Evolutionary conservation across 805 yeast genomes (phyloP).

Genomic region (Komagataella kurtzmanii): DNA sequence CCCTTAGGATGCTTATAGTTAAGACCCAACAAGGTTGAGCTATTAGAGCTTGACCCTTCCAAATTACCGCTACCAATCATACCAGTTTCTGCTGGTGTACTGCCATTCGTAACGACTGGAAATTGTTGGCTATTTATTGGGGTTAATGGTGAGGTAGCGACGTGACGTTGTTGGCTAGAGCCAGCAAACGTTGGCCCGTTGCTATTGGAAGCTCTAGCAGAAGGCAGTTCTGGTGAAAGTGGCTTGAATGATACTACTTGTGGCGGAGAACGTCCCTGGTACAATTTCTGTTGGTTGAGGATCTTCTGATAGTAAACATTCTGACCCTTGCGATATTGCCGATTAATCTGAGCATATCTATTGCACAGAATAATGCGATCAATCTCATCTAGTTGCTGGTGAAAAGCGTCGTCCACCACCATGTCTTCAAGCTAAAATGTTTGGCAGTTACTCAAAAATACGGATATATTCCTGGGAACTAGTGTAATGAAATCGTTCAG

Average conservation of each 20-base stretch:
- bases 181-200: neutral
- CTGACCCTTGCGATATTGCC: neutral
- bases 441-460: neutral
- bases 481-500: neutral
- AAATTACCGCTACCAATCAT: neutral
- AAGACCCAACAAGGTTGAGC: neutral
- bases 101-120: neutral
- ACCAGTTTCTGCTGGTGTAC: neutral
- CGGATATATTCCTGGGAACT: neutral
- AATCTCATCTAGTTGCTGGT: neutral
- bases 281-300: neutral
- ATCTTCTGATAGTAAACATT: neutral
- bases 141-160: neutral
- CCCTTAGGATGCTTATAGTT: neutral
- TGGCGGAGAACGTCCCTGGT: neutral
- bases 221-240: neutral
- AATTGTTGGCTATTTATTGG: neutral
- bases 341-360: neutral
- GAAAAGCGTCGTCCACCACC: neutral
- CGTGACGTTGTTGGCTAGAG: neutral
- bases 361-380: neutral
- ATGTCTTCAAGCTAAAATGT: neutral
- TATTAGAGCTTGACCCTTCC: neutral
- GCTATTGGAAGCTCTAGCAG: neutral
- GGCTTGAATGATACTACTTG: neutral